Conservation (phyloP, 2,329 filamentous ascomycete species). For the Trichoderma gracile region DNA sequence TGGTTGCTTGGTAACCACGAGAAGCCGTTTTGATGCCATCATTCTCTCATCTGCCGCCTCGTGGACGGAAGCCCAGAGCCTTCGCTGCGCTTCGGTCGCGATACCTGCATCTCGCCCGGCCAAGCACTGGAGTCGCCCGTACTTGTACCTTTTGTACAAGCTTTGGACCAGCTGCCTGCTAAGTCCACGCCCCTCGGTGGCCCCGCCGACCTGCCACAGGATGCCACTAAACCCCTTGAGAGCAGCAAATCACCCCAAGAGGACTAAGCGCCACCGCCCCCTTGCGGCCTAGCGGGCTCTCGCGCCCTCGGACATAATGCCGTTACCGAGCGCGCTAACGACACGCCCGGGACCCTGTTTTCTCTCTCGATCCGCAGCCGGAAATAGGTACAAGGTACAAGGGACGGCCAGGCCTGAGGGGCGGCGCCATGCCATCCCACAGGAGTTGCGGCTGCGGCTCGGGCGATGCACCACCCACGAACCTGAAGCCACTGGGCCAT, state of each 20-base stretch:
- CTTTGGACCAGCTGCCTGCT: background rate
- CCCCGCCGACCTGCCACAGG: background rate
- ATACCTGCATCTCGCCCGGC: slow-evolving; percentile 10
- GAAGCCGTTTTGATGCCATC: slow-evolving; percentile 4
- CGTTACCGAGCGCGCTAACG: slow-evolving; percentile 36
- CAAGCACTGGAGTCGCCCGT: background rate
- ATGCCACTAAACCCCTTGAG: background rate
- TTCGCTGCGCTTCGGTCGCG: background rate
- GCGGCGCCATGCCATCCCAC: background rate
- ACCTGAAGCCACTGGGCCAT: background rate
- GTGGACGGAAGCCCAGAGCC: background rate
- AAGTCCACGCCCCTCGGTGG: slow-evolving; percentile 11
- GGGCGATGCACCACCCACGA: too few relatives aligned
- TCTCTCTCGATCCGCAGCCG: slow-evolving; percentile 15
- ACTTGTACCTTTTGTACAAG: background rate
- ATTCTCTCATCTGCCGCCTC: slow-evolving; percentile 7
- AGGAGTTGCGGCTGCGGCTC: background rate
- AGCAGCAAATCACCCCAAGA: background rate
- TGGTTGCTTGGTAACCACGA: too few relatives aligned
- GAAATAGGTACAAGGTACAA: slow-evolving; percentile 13
- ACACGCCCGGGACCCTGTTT: slow-evolving; percentile 23
- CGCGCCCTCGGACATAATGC: slow-evolving; percentile 46
- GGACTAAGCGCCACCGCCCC: background rate
- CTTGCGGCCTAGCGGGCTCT: slow-evolving; percentile 3
- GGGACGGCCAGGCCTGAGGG: too few relatives aligned